Conservation (phyloP, 208 protist genomes). For the Trypanosoma vivax region DNA sequence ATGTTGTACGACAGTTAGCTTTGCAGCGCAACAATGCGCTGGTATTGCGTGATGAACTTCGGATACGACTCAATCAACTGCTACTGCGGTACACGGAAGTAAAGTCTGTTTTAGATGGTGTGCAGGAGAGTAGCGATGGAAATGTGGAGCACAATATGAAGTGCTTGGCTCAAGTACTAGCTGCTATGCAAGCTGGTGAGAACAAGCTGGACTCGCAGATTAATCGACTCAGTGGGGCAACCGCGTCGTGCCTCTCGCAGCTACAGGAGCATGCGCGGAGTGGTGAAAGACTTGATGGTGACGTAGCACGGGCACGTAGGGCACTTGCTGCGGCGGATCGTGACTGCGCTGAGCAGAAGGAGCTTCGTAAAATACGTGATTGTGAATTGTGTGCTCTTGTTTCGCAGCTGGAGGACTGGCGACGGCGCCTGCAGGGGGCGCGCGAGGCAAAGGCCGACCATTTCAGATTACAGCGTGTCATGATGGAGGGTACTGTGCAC, state of each 20-base stretch:
- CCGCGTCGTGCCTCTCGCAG: slow-evolving; percentile 22
- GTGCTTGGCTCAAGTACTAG: slow-evolving; percentile 21
- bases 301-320: slow-evolving; percentile 11
- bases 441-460: not conserved
- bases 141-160: not conserved
- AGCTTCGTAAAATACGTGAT: slow-evolving; percentile 18
- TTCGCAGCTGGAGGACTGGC: slow-evolving; percentile 8
- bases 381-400: slow-evolving; percentile 15
- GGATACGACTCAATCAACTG: slow-evolving; percentile 19
- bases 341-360: slow-evolving; percentile 9
- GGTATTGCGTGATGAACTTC: slow-evolving; percentile 16
- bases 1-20: slow-evolving; percentile 3
- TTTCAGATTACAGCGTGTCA: slow-evolving; percentile 1
- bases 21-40: slow-evolving; percentile 11
- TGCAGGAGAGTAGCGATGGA: slow-evolving; percentile 4
- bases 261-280: slow-evolving; percentile 25
- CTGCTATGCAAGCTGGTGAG: slow-evolving; percentile 22
- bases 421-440: slow-evolving; percentile 20
- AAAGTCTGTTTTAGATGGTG: not conserved
- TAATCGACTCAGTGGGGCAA: slow-evolving; percentile 20
- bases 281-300: slow-evolving; percentile 26
- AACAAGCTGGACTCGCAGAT: slow-evolving; percentile 31
- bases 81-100: slow-evolving; percentile 15
- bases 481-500: slow-evolving; percentile 21
- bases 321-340: slow-evolving; percentile 5